These are phyloP conservation scores for Arthrobotrys musiformis DNA, from an alignment of 2,329 filamentous ascomycete species.

Conservation along the genomic window DNA sequence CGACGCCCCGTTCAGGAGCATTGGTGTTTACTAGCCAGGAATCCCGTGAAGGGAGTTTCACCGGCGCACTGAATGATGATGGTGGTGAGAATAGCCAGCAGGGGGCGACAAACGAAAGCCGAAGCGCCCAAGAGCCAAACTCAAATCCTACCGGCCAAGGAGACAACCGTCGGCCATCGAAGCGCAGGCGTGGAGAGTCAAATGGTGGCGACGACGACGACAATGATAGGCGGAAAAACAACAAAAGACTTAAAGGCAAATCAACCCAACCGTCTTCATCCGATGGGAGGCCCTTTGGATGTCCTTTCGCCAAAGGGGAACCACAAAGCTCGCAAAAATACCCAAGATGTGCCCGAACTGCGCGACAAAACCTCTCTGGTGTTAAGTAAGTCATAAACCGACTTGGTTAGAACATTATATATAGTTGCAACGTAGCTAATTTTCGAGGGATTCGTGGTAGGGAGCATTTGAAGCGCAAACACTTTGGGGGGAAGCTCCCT, in stretches of 20 bases:
- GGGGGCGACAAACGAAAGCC: not conserved
- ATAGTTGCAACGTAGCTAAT: not conserved
- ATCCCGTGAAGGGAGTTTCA: not conserved
- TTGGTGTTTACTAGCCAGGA: not conserved
- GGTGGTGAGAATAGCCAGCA: not conserved
- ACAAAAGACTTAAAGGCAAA: not conserved
- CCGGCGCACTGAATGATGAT: not conserved
- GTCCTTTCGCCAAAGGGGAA: slow-evolving; percentile 10
- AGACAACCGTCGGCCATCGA: not conserved
- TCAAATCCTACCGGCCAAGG: not conserved
- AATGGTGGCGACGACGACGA: not conserved
- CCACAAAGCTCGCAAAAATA: no score
- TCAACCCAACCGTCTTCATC: not conserved
- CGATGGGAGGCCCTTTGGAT: not conserved
- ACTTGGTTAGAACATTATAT: no score
- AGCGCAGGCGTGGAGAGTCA: not conserved
- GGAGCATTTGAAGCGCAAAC: slow-evolving; percentile 14
- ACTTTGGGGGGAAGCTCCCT: not conserved
- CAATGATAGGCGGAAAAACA: not conserved
- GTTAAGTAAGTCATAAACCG: not conserved
- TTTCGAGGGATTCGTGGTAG: not conserved
- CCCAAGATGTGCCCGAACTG: not conserved
- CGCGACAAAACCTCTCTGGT: not conserved
- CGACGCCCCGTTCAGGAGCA: not conserved
- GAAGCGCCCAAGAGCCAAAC: not conserved